Percentiles rank a stretch among this genome's conserved stretches.
Conservation (phyloP, 106 monocot genomes). For the Allium cepa region DNA sequence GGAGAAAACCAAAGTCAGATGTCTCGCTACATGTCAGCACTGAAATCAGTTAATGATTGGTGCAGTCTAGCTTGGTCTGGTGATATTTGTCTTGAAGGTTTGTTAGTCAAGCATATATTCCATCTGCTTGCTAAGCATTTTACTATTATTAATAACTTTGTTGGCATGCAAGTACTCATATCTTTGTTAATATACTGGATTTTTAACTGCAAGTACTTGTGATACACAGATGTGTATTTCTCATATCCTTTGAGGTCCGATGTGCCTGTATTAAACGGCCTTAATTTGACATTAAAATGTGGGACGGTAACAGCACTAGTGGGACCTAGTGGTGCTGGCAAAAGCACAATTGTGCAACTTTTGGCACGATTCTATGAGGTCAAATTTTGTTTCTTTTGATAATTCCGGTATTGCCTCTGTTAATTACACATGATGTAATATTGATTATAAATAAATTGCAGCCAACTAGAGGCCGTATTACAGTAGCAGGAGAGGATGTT, state of each 20-base stretch:
- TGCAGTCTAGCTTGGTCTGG: constrained; percentile 83
- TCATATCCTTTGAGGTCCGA: constrained; percentile 90
- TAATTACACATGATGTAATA: too few species aligned
- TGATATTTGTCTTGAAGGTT: constrained; percentile 88
- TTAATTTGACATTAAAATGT: constrained; percentile 71
- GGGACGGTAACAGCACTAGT: constrained; percentile 93
- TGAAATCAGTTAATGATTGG: constrained; percentile 58
- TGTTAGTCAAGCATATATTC: neutral
- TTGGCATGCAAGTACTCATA: neutral
- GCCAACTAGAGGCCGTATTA: constrained; percentile 93
- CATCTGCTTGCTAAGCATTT: constrained; percentile 2
- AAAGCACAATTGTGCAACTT: constrained; percentile 98
- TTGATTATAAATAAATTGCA: constrained; percentile 14
- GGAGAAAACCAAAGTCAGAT: constrained; percentile 15
- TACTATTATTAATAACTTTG: neutral
- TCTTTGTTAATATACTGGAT: constrained; percentile 1
- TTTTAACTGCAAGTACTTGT: constrained; percentile 12
- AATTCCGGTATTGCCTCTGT: too few species aligned
- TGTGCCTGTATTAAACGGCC: constrained; percentile 69
- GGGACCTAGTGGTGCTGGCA: constrained; percentile 96
- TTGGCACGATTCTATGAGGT: constrained; percentile 99
- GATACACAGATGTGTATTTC: constrained; percentile 67
- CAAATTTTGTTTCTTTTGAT: neutral
- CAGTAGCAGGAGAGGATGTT: constrained; percentile 88
- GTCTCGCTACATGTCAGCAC: constrained; percentile 46